Base-by-base conservation (phyloP, 2,329 filamentous ascomycete genomes). In the Epicoccum nigrum region DNA sequence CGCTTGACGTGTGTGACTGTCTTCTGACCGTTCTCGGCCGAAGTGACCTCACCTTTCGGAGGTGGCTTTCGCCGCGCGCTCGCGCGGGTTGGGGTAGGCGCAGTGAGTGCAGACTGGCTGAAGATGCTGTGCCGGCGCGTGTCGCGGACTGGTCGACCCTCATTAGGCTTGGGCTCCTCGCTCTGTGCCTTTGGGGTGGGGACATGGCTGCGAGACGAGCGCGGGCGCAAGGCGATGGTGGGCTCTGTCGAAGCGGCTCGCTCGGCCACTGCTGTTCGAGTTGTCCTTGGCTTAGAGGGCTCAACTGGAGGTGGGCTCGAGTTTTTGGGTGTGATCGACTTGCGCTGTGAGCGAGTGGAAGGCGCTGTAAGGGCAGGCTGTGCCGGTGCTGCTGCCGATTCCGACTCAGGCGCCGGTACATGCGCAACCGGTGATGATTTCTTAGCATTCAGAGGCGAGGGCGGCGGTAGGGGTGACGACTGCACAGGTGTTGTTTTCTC, bases 1-100 rank as follows among this genome's bases (percentile, higher is more conserved):
- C 89, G 82, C 74, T 85, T 87, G 51, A 87, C 87, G 50, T 90
- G 85, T 54, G 87, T 89, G 64, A 86, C 82, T 35, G 84, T 84
- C 33, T 83, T 82, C 40, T 83, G 83, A 19, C 83, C 83, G 54
- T 83, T 79, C 54, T 83, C 81, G 41, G 79, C 79, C 17, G 79
- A 77, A 6, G 80, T 89, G 62, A 92, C 83, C 63, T 91, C 85
- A 58, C 89, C 80, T 50, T 88, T 88, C 9, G 88, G 89, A 23
- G 86, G 88, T 37, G 88, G 88, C 74, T 87, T 90, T 45, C 81
- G 77, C 42, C 88, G 83, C 15, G 73, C 70, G 31, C 75, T 76
- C 39, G 74, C 72, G 8, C 71, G 64, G 17, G 78, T 77, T n/a
- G 74, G 53, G 2, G 55, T 48, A 23, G 67, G 51, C 7, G 63